Evolutionary conservation across 1,284 basidiomycete genomes (phyloP).

Genomic region (Psilocybe mexicana): DNA sequence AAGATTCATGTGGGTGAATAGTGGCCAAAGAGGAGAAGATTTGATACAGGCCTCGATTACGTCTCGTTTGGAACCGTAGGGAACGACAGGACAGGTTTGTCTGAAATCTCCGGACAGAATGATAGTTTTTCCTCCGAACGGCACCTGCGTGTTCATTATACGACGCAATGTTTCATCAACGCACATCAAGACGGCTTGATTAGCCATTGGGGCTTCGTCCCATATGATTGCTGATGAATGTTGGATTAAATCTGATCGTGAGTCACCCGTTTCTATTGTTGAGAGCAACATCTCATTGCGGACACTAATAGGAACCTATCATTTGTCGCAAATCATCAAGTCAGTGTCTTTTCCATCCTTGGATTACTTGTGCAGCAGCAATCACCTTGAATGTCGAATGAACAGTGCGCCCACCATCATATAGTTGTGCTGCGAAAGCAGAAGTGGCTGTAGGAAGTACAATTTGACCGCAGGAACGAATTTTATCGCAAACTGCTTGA

Average conservation of each 20-base stretch:
- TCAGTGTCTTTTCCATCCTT: conserved; percentile 14
- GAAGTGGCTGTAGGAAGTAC: conserved; percentile 38
- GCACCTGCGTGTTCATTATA: conserved; percentile 19
- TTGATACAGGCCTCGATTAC: conserved; percentile 38
- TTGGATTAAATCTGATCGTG: conserved; percentile 33
- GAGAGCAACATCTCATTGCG: conserved; percentile 32
- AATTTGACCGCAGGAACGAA: conserved; percentile 30
- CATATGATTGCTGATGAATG: conserved; percentile 33
- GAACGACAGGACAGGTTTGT: conserved; percentile 39
- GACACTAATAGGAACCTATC: conserved; percentile 33
- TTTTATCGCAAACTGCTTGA: conserved; percentile 33
- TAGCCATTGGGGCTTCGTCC: conserved; percentile 44
- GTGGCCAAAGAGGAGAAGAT: conserved; percentile 34
- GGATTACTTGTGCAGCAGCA: neutral
- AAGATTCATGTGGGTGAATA: conserved; percentile 30
- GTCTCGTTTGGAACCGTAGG: conserved; percentile 27
- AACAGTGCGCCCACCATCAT: conserved; percentile 39
- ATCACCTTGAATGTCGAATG: conserved; percentile 26
- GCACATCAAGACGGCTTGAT: conserved; percentile 34
- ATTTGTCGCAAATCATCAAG: conserved; percentile 20
- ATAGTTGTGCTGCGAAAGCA: conserved; percentile 39
- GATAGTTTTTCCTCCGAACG: conserved; percentile 38
- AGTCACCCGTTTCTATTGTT: conserved; percentile 25
- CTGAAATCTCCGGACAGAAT: conserved; percentile 40
- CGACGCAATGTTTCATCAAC: conserved; percentile 30